phyloP scores from a whole-genome alignment of 148 eudicot species.

The Amaranthus palmeri region DNA sequence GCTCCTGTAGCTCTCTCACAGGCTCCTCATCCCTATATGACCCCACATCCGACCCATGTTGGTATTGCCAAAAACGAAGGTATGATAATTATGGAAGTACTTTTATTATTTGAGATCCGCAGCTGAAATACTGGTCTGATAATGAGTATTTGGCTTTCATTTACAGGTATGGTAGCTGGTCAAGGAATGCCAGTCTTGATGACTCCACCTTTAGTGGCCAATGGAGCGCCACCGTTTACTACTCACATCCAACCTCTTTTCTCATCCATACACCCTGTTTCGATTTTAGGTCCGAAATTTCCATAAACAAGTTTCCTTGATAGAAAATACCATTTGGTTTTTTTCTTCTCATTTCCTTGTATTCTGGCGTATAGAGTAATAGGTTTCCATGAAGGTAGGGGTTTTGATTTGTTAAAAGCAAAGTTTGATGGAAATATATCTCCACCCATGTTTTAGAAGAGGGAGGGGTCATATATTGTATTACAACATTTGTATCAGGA shows the following conservation, averaged over 20 bases:
- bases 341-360: neutral
- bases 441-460: slow-evolving; percentile 30
- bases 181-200: slow-evolving; percentile 44
- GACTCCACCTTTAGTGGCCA: slow-evolving; percentile 39
- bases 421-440: slow-evolving; percentile 22
- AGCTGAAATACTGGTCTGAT: neutral
- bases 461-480: slow-evolving; percentile 20
- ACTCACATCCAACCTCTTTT: slow-evolving; percentile 37
- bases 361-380: slow-evolving; percentile 10
- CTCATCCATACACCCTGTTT: slow-evolving; percentile 37
- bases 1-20: slow-evolving; percentile 52
- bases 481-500: neutral
- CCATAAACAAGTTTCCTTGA: slow-evolving; percentile 21
- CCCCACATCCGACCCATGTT: slow-evolving; percentile 52
- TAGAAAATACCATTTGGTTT: neutral
- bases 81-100: slow-evolving; percentile 15
- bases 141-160: neutral
- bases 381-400: slow-evolving; percentile 6
- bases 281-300: slow-evolving; percentile 47
- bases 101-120: neutral
- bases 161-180: slow-evolving; percentile 45
- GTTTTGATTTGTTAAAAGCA: slow-evolving; percentile 10
- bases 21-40: slow-evolving; percentile 44
- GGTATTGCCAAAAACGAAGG: slow-evolving; percentile 76
- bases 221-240: slow-evolving; percentile 39